A percentile compares a stretch with the other conserved stretches of the same genome.
These are phyloP conservation scores for Cystobasidium slooffiae DNA, from an alignment of 1,284 basidiomycete species.

Conservation along the genomic window DNA sequence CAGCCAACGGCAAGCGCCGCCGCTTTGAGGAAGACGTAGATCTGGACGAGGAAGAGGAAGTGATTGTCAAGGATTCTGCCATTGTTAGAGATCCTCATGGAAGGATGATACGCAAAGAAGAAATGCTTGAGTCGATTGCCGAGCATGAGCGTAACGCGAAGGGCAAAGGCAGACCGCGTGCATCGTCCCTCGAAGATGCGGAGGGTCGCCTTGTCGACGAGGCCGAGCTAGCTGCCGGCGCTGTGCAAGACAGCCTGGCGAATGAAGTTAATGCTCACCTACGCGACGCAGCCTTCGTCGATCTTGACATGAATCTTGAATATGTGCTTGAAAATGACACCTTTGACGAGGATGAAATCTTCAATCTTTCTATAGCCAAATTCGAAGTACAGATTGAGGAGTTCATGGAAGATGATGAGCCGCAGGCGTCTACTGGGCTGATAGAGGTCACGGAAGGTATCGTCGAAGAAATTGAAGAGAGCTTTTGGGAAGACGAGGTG, in stretches of 20 bases:
- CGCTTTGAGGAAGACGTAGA: not conserved
- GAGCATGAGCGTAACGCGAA: conserved; percentile 1
- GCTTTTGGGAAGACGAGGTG: conserved; percentile 23
- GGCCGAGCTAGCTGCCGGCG: not conserved
- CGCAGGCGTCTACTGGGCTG: not conserved
- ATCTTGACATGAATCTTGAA: not conserved
- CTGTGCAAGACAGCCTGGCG: not conserved
- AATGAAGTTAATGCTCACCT: no score
- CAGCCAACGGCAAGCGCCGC: conserved; percentile 20
- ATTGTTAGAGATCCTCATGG: conserved; percentile 28
- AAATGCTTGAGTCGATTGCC: conserved; percentile 13
- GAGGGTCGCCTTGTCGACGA: not conserved
- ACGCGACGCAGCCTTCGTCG: not conserved
- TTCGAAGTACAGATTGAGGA: conserved; percentile 14
- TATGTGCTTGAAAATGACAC: not conserved
- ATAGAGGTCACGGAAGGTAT: not conserved
- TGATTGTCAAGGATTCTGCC: conserved; percentile 12
- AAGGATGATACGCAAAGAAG: conserved; percentile 23
- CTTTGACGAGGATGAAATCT: not conserved
- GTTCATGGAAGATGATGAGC: conserved; percentile 7
- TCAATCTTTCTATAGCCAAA: conserved; percentile 11
- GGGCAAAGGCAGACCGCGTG: not conserved
- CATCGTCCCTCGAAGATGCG: conserved; percentile 8
- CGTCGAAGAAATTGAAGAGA: conserved; percentile 16
- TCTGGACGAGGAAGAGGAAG: conserved; percentile 1